Evolutionary conservation across 495 filamentous ascomycete species (phyloP).

Genomic region (Amphirosellinia nigrospora): DNA sequence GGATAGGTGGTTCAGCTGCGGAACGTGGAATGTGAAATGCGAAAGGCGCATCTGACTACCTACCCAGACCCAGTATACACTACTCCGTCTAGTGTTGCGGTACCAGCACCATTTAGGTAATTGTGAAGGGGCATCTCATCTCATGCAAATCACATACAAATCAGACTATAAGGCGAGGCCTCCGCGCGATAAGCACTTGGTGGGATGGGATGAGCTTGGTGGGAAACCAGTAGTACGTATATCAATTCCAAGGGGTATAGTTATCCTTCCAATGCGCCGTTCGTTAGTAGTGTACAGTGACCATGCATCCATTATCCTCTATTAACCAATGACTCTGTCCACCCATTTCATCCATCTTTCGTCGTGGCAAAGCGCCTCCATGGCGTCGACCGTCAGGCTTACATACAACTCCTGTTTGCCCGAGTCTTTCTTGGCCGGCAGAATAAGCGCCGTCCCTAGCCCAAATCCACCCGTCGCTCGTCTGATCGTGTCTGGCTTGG

Average conservation of each 20-base stretch:
- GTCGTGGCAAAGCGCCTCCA: constrained; percentile 41
- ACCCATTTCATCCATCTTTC: constrained; percentile 42
- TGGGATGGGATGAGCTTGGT: not conserved
- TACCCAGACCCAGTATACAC: not conserved
- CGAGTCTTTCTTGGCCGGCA: constrained; percentile 39
- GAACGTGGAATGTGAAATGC: constrained; percentile 10
- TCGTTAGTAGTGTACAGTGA: too few species aligned
- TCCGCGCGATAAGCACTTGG: constrained; percentile 10
- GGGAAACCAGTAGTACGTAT: constrained; percentile 7
- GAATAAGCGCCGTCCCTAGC: constrained; percentile 40
- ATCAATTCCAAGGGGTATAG: constrained; percentile 23
- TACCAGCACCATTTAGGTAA: constrained; percentile 11
- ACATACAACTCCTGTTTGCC: constrained; percentile 40
- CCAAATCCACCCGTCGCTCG: constrained; percentile 40
- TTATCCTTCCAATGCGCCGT: constrained; percentile 23
- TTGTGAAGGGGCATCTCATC: constrained; percentile 1
- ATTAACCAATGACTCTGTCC: constrained; percentile 42
- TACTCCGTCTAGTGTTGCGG: constrained; percentile 5
- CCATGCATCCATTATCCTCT: constrained; percentile 16
- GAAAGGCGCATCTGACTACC: not conserved
- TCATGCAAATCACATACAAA: not conserved
- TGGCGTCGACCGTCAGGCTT: constrained; percentile 41
- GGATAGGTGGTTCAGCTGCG: not conserved
- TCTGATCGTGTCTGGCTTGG: constrained; percentile 41
- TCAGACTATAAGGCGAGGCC: constrained; percentile 4